Evolutionary conservation across 192 early-diverging fungal species (phyloP), one percentile per base, ranked within the genome.

Genomic region (Chytriomyces hyalinus): DNA sequence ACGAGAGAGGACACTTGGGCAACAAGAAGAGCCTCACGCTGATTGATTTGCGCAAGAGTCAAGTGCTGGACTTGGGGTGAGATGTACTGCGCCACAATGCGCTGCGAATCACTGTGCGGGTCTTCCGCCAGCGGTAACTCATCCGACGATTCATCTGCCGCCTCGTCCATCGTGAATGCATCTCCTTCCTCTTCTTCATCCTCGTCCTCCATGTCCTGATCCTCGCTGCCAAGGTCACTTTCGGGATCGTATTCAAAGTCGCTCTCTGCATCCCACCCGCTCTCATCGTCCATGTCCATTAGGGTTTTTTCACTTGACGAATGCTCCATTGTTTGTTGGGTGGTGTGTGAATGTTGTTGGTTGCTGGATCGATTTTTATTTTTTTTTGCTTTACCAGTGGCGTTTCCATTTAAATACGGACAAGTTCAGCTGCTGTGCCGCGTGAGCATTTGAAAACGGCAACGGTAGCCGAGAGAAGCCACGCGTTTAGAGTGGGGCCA

Each of bases 51-150:
- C 36, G 36, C 36, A 63, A 91, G 87, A 73, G 92, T 87, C 43
- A 82, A 81, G 36, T 36, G 36, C 36, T 36, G 36, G 36, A 70
- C 86, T 95, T 59, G 36, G 94, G 93, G 11, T 94, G 92, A 77
- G 94, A 84, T 78, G 92, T 93, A 59, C n/a, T 76, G 80, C 67
- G 88, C 88, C 65, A 86, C 87, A 15, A 85, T 76, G 66, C 90
- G 85, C 64, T 84, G 85, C 51, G 89, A 87, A 8, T 87, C 81
- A 44, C 90, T 77, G 28, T 89, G 87, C 46, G 87, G 85, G 7
- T 78, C 83, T 73, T 91, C 91, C 0, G 78, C 88, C 49, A 87
- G 77, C 61, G 89, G 89, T 22, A 82, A 88, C 26, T 79, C 79
- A 6, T 77, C 76, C 10, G 71, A 71, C 6, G 79, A 79, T n/a